Evolutionary conservation across 768 basidiomycete genomes (phyloP).

Genomic region (Tricholomella constricta): DNA sequence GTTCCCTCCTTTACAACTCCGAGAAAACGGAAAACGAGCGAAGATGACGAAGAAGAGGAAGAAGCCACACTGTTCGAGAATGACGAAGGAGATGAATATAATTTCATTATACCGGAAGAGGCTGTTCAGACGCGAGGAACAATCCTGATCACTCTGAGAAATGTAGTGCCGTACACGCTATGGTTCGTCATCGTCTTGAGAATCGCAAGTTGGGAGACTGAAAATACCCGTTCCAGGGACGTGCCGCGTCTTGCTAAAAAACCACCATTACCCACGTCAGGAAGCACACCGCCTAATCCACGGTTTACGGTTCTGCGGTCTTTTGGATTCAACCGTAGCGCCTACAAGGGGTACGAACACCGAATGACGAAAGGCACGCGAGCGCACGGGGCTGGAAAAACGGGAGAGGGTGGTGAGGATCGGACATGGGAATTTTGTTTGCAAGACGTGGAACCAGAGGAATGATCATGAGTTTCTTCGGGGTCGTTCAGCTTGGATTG

Average conservation of each 20-base stretch:
- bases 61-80: slow-evolving; percentile 22
- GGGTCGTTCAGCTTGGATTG: background rate
- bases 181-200: slow-evolving; percentile 55
- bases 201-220: background rate
- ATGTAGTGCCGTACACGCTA: slow-evolving; percentile 82
- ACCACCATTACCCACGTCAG: slow-evolving; percentile 55
- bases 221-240: slow-evolving; percentile 52
- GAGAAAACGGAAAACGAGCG: slow-evolving; percentile 47
- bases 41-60: slow-evolving; percentile 49
- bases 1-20: slow-evolving; percentile 43
- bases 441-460: slow-evolving; percentile 21
- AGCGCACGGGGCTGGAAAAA: slow-evolving; percentile 63
- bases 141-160: slow-evolving; percentile 83
- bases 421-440: slow-evolving; percentile 89
- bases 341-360: slow-evolving; percentile 89
- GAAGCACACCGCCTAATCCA: slow-evolving; percentile 58
- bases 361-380: slow-evolving; percentile 92
- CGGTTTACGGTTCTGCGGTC: slow-evolving; percentile 73
- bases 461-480: no score
- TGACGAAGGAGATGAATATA: slow-evolving; percentile 29
- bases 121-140: slow-evolving; percentile 56
- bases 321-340: slow-evolving; percentile 68
- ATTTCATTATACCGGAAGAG: slow-evolving; percentile 16
- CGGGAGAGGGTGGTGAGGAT: slow-evolving; percentile 75
- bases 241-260: slow-evolving; percentile 73